Evolutionary conservation across 1,284 basidiomycete genomes (phyloP).

Genomic region (Porogramme epimiltina): DNA sequence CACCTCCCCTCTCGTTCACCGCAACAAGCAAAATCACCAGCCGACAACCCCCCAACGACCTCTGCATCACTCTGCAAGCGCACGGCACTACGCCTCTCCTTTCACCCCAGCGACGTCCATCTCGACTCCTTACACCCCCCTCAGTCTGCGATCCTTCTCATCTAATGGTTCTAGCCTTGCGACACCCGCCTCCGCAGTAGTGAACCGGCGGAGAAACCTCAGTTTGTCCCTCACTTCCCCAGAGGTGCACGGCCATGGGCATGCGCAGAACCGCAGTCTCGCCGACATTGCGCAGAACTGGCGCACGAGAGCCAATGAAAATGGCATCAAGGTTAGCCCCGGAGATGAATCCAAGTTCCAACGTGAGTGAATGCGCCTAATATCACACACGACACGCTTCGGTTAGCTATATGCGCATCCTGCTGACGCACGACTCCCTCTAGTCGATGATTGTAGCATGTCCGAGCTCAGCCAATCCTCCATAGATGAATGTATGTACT

Average conservation of each 20-base stretch:
- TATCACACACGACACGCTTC: not conserved
- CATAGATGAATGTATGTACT: slow-evolving; percentile 33
- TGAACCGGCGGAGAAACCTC: slow-evolving; percentile 38
- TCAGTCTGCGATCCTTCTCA: slow-evolving; percentile 62
- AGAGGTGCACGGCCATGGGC: slow-evolving; percentile 26
- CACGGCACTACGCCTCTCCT: slow-evolving; percentile 41
- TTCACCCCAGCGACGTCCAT: slow-evolving; percentile 42
- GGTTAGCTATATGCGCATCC: slow-evolving; percentile 8
- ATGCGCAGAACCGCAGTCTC: slow-evolving; percentile 33
- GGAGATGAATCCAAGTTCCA: slow-evolving; percentile 54
- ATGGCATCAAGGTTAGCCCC: slow-evolving; percentile 66
- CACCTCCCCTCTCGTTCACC: slow-evolving; percentile 44
- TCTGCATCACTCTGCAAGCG: slow-evolving; percentile 37
- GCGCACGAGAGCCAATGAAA: slow-evolving; percentile 69
- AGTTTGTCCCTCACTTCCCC: slow-evolving; percentile 34
- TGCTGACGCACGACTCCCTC: slow-evolving; percentile 4
- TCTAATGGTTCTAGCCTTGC: slow-evolving; percentile 58
- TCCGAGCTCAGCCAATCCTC: slow-evolving; percentile 29
- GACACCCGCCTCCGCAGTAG: slow-evolving; percentile 45
- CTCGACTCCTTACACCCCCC: slow-evolving; percentile 64
- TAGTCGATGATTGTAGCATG: slow-evolving; percentile 28
- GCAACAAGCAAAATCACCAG: slow-evolving; percentile 39
- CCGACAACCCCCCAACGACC: slow-evolving; percentile 50
- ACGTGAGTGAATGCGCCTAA: slow-evolving; percentile 32
- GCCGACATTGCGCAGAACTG: slow-evolving; percentile 71